phyloP scores from a whole-genome alignment of 371 early-diverging fungal species.

The Syncephalastrum racemosum region DNA sequence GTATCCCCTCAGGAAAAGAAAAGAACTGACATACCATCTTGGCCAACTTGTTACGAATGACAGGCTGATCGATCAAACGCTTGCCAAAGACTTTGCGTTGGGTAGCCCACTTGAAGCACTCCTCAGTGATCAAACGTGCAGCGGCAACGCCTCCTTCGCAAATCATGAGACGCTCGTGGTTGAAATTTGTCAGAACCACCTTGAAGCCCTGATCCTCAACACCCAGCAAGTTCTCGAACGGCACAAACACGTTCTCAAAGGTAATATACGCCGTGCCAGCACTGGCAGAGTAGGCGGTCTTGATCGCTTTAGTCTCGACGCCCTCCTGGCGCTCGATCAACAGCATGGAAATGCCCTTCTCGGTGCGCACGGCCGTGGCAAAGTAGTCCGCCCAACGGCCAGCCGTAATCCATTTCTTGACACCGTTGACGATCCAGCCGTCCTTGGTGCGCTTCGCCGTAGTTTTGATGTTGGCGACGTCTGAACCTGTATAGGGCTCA shows the following conservation, averaged over 20 bases:
- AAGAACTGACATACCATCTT: conserved; percentile 35
- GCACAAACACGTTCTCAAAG: conserved; percentile 83
- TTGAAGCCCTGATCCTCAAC: conserved; percentile 86
- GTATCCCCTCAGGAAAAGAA: conserved; percentile 48
- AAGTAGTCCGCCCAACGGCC: conserved; percentile 64
- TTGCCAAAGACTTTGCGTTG: conserved; percentile 81
- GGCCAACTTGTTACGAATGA: conserved; percentile 67
- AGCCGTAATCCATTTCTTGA: conserved; percentile 88
- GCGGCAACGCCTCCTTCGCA: conserved; percentile 25
- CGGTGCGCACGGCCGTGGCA: conserved; percentile 67
- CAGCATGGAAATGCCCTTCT: conserved; percentile 77
- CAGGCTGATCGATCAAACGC: conserved; percentile 72
- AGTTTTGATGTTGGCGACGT: conserved; percentile 77
- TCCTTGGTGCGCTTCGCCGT: conserved; percentile 75
- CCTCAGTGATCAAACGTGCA: conserved; percentile 42
- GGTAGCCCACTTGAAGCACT: conserved; percentile 32
- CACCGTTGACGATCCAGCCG: conserved; percentile 71
- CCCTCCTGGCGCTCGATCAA: conserved; percentile 68
- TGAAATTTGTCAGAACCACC: conserved; percentile 70
- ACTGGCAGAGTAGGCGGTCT: conserved; percentile 61
- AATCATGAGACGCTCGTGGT: conserved; percentile 64
- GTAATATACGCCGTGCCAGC: conserved; percentile 78
- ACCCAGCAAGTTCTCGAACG: conserved; percentile 79
- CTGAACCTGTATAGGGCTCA: conserved; percentile 69
- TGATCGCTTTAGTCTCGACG: conserved; percentile 65